Conservation (phyloP, 2,329 filamentous ascomycete species). For the Tolypocladium amazonense region DNA sequence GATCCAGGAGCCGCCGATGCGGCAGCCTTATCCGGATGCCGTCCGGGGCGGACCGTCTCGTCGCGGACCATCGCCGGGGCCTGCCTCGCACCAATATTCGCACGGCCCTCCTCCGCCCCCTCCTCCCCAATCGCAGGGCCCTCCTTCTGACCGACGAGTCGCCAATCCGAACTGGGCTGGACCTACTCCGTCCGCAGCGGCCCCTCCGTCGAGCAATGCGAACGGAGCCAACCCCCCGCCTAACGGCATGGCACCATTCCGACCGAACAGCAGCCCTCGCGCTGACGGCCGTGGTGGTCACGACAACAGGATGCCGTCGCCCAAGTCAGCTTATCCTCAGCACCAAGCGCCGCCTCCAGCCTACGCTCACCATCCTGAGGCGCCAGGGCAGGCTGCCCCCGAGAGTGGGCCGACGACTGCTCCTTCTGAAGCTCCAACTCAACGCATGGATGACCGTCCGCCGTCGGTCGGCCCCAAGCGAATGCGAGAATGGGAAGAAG, state of each 20-base stretch:
- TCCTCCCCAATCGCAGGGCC: constrained; percentile 32
- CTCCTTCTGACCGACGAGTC: constrained; percentile 42
- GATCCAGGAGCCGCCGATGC: constrained; percentile 52
- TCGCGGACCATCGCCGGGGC: constrained; percentile 36
- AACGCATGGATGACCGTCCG: constrained; percentile 57
- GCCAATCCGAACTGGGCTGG: constrained; percentile 50
- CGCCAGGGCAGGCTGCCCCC: constrained; percentile 47
- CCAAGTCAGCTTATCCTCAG: constrained; percentile 74
- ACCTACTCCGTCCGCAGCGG: constrained; percentile 34
- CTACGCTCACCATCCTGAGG: constrained; percentile 64
- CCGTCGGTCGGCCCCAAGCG: constrained; percentile 74
- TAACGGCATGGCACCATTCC: constrained; percentile 59
- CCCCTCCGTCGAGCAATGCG: constrained; percentile 25
- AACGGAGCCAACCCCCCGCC: constrained; percentile 27
- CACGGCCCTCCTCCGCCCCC: constrained; percentile 40
- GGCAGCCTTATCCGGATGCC: constrained; percentile 47
- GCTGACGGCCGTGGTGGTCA: constrained; percentile 66
- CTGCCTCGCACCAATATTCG: constrained; percentile 31
- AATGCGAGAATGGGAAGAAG: constrained; percentile 86
- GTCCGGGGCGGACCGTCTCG: constrained; percentile 24
- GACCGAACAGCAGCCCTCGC: constrained; percentile 62
- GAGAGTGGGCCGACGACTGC: constrained; percentile 39
- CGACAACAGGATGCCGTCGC: constrained; percentile 83
- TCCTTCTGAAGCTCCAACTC: constrained; percentile 51
- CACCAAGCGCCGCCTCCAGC: constrained; percentile 43